Conservation (phyloP, 2,329 filamentous ascomycete species). For the Dryadomyces sulphureus region DNA sequence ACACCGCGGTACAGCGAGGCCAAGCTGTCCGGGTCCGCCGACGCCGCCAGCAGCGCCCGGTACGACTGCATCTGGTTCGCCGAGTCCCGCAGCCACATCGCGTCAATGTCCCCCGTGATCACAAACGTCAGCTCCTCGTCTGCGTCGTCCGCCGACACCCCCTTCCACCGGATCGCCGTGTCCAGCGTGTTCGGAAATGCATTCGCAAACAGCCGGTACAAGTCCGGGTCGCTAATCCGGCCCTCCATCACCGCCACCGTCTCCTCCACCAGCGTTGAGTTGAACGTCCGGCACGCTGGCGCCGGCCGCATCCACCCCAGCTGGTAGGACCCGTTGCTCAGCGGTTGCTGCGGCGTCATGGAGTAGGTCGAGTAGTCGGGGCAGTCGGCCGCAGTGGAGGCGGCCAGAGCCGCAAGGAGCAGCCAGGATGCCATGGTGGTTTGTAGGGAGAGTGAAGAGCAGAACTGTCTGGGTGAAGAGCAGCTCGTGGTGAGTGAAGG, state of each 20-base stretch:
- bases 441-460: too few relatives aligned
- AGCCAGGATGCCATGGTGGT: too few relatives aligned
- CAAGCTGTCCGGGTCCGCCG: slow-evolving; percentile 38
- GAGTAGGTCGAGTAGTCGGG: slow-evolving; percentile 53
- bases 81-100: slow-evolving; percentile 23
- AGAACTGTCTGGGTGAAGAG: too few relatives aligned
- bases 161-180: slow-evolving; percentile 13
- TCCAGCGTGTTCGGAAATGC: slow-evolving; percentile 56
- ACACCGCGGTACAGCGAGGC: slow-evolving; percentile 58
- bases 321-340: slow-evolving; percentile 59
- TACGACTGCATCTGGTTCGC: slow-evolving; percentile 64
- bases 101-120: slow-evolving; percentile 20
- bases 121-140: slow-evolving; percentile 50
- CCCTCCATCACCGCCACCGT: slow-evolving; percentile 56
- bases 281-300: slow-evolving; percentile 66
- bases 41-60: slow-evolving; percentile 42
- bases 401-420: not conserved
- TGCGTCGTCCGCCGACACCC: slow-evolving; percentile 10
- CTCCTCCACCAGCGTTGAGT: slow-evolving; percentile 59
- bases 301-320: slow-evolving; percentile 71
- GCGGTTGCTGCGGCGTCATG: slow-evolving; percentile 47
- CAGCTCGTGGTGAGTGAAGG: too few relatives aligned
- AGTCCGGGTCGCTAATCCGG: slow-evolving; percentile 60
- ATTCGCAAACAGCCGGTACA: slow-evolving; percentile 57
- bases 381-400: slow-evolving; percentile 22